A percentile compares a stretch with the other conserved stretches of the same genome.
Conservation (phyloP, 208 protist species). For the Leishmania mexicana region DNA sequence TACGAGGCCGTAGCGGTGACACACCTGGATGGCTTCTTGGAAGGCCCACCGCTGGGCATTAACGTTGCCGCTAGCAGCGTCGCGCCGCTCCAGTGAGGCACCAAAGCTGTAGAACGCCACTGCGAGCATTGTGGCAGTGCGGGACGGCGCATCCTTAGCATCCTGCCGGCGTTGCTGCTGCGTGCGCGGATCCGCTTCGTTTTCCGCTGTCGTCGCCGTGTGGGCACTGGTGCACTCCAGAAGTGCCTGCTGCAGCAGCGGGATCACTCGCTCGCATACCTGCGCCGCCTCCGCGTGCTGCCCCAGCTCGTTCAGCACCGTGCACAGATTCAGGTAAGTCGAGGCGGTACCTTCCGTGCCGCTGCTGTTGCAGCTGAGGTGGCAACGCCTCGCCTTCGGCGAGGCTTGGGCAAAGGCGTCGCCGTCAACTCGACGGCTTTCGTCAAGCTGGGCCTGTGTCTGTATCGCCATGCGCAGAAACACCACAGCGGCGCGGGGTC, state of each 20-base stretch:
- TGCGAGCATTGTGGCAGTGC: conserved; percentile 74
- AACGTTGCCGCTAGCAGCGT: conserved; percentile 26
- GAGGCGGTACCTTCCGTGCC: conserved; percentile 34
- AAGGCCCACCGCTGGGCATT: conserved; percentile 58
- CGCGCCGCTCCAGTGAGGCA: conserved; percentile 75
- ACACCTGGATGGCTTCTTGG: conserved; percentile 50
- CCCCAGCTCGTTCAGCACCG: conserved; percentile 75
- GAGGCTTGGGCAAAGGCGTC: background rate
- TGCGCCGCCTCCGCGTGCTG: conserved; percentile 77
- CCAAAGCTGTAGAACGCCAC: conserved; percentile 88
- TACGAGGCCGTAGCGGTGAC: conserved; percentile 58
- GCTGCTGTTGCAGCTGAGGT: background rate
- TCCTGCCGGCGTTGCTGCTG: conserved; percentile 40
- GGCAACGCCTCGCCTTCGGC: background rate
- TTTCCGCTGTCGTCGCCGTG: background rate
- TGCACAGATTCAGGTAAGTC: conserved; percentile 89
- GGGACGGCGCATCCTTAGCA: conserved; percentile 18
- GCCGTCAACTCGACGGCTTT: conserved; percentile 6
- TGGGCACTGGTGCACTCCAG: conserved; percentile 26
- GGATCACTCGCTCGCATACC: conserved; percentile 68
- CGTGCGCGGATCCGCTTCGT: conserved; percentile 13
- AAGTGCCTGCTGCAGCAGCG: conserved; percentile 60
- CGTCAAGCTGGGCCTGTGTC: conserved; percentile 52
- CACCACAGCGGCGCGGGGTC: conserved; percentile 48
- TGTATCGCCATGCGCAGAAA: conserved; percentile 74